Base-by-base conservation (phyloP, 345 rosid species). In the Arabis alpina region DNA sequence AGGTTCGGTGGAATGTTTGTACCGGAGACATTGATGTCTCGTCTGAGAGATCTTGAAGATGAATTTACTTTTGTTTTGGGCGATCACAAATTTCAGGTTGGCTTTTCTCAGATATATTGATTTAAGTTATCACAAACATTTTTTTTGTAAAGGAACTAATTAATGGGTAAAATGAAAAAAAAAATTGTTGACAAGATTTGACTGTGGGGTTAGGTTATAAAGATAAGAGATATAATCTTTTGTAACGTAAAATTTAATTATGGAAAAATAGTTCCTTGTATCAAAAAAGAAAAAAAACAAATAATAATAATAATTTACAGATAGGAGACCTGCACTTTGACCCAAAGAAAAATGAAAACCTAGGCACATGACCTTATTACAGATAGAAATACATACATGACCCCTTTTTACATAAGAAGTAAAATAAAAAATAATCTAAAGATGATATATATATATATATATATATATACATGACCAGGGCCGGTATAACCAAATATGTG, bases 1-100 rank as follows among this genome's bases (percentile, higher is more conserved):
- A 82, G 66, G 68, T 89, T 84, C 70, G 96, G 98, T 40, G 96
- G 98, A 45, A 89, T 81, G 73, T 92, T 52, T 71, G 98, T 89
- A 61, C 90, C 96, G 3, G 98, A 92, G 71, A 81, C 84, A 11
- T 71, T 89, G 42, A 79, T 92, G 3, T 45, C 82, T 70, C 48
- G 80, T 59, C 78, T 89, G 60, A 52, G 27, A 34, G 74, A 62
- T 70, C 89, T 92, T 64, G 96, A 89, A 83, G 87, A 74, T 32
- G 84, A 82, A 63, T 92, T 89, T 65, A 37, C 75, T 28, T 54
- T 16, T 72, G 71, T 74, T 32, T 66, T 83, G 45, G 74, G 54
- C 50, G 92, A 92, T 68, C 64, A 76, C 3, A 24, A 66, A 4
- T 92, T 92, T 81, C 96, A 92, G 93, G 98, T 92, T 76, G 19